These are phyloP conservation scores for Saccharum hybrid DNA, from an alignment of 202 grass and related monocot genomes.

Conservation along the genomic window DNA sequence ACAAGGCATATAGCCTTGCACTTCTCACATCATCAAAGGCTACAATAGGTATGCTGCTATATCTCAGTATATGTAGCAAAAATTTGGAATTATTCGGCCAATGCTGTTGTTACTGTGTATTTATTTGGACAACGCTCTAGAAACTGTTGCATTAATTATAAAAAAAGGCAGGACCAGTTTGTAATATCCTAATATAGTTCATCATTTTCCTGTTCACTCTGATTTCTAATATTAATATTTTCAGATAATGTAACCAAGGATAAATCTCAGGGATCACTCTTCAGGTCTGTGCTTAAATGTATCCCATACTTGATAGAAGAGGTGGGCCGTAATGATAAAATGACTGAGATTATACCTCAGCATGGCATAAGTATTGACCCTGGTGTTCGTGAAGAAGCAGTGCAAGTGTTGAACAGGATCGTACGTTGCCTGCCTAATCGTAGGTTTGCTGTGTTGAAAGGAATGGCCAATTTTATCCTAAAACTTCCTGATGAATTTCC, in stretches of 20 bases:
- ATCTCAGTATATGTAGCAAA: conserved; percentile 37
- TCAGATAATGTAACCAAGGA: conserved; percentile 94
- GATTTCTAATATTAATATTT: conserved; percentile 43
- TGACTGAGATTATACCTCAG: conserved; percentile 98
- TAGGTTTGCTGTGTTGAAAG: conserved; percentile 97
- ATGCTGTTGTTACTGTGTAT: conserved; percentile 30
- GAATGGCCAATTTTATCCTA: conserved; percentile 96
- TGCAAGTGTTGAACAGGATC: conserved; percentile 93
- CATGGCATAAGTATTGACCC: conserved; percentile 97
- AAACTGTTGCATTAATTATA: conserved; percentile 26
- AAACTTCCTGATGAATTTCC: conserved; percentile 97
- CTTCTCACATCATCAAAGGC: conserved; percentile 92
- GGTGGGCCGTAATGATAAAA: conserved; percentile 85
- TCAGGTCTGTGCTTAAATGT: conserved; percentile 96
- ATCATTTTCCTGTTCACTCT: conserved; percentile 10
- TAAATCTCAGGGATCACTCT: conserved; percentile 93
- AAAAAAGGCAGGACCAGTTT: conserved; percentile 2
- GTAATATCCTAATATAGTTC: conserved; percentile 31
- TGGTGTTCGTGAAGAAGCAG: conserved; percentile 93
- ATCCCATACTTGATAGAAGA: conserved; percentile 98
- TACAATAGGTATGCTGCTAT: conserved; percentile 73
- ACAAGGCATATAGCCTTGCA: conserved; percentile 89
- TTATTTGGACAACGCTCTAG: conserved; percentile 29
- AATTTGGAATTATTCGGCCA: conserved; percentile 9
- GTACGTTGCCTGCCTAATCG: conserved; percentile 83